Percentiles rank a stretch among this genome's conserved stretches.
These are phyloP conservation scores for Fennellomyces sp. DNA, from an alignment of 371 early-diverging fungal species.

Conservation along the genomic window DNA sequence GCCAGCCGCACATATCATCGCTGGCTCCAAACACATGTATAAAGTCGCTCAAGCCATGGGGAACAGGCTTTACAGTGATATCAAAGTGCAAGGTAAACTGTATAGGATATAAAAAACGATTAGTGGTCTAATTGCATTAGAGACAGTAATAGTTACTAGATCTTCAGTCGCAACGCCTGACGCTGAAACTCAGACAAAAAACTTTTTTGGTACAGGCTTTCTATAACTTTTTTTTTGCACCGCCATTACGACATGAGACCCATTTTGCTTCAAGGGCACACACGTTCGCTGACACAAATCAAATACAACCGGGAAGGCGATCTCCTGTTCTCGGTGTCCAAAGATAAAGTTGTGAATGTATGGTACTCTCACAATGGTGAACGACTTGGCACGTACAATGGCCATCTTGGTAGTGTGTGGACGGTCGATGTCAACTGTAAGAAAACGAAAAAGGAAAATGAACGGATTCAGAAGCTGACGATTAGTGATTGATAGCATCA, in stretches of 20 bases:
- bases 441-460: slow-evolving; percentile 11
- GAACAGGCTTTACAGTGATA: no score
- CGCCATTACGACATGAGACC: slow-evolving; percentile 69
- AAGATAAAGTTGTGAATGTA: slow-evolving; percentile 92
- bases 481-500: slow-evolving; percentile 33
- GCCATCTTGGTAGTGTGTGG: slow-evolving; percentile 97
- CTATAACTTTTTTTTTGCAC: slow-evolving; percentile 22
- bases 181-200: not conserved
- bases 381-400: slow-evolving; percentile 94
- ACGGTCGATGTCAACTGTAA: slow-evolving; percentile 90
- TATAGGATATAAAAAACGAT: no score
- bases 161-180: no score
- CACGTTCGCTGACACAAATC: slow-evolving; percentile 97
- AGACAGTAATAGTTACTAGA: no score
- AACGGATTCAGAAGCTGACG: not conserved
- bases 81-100: no score
- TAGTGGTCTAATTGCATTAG: no score
- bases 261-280: slow-evolving; percentile 96
- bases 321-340: slow-evolving; percentile 95
- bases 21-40: no score
- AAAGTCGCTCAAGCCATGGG: no score
- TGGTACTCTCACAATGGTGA: slow-evolving; percentile 99
- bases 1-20: no score
- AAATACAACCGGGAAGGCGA: slow-evolving; percentile 99
- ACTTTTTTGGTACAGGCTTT: no score